Evolutionary conservation across 148 eudicot genomes (phyloP).

Genomic region (Amaranthus palmeri): DNA sequence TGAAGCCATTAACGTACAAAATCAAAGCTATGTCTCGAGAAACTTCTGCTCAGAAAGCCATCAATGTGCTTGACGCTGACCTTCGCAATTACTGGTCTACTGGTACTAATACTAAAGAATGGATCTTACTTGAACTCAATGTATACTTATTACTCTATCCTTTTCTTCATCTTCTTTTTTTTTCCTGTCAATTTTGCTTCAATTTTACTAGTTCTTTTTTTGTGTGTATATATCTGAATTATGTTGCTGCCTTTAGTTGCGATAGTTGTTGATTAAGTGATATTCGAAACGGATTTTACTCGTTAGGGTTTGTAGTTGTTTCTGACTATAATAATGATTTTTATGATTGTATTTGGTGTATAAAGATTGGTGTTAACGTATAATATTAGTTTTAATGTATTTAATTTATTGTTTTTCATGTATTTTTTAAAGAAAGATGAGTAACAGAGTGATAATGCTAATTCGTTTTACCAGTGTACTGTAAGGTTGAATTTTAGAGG

Average conservation of each 20-base stretch:
- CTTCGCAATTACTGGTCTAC: slow-evolving; percentile 85
- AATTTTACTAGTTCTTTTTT: background rate
- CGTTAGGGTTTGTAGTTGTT: background rate
- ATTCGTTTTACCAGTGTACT: background rate
- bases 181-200: background rate
- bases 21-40: slow-evolving; percentile 72
- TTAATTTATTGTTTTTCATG: background rate
- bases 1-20: slow-evolving; percentile 60
- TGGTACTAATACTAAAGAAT: slow-evolving; percentile 75
- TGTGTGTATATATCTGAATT: background rate
- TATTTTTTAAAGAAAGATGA: background rate
- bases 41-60: slow-evolving; percentile 61
- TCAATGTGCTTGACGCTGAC: slow-evolving; percentile 56
- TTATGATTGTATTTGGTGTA: background rate
- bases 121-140: slow-evolving; percentile 79
- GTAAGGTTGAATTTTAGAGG: no score
- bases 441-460: background rate
- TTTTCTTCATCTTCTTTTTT: background rate
- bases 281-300: background rate
- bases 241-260: background rate
- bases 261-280: background rate
- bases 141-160: slow-evolving; percentile 20
- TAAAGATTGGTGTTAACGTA: background rate
- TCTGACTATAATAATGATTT: background rate
- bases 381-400: background rate